Evolutionary conservation across 1,139 yeast genomes (phyloP).

Genomic region (Suhomyces choctaworum): DNA sequence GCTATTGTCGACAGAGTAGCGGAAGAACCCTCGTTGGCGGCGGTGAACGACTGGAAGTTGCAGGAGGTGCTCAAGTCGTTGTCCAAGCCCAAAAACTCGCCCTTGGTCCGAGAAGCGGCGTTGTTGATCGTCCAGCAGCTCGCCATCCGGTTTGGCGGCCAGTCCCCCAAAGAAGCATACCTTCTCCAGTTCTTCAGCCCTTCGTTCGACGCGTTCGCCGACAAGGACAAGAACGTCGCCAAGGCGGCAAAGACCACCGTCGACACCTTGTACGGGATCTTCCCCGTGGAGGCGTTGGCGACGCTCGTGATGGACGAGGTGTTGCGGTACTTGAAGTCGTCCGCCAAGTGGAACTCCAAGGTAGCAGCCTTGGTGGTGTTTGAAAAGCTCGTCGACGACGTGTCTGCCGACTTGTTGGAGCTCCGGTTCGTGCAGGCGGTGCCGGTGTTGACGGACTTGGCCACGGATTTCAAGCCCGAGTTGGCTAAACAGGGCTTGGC

Average conservation of each 20-base stretch:
- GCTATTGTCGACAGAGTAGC: conserved; percentile 51
- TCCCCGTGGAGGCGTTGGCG: conserved; percentile 79
- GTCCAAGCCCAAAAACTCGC: conserved; percentile 69
- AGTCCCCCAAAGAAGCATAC: conserved; percentile 74
- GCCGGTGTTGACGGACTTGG: conserved; percentile 83
- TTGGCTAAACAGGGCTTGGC: conserved; percentile 81
- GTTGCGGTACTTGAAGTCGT: conserved; percentile 63
- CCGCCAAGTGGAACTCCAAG: conserved; percentile 95
- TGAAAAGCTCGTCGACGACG: conserved; percentile 74
- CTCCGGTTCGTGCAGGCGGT: conserved; percentile 73
- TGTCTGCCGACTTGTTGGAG: conserved; percentile 85
- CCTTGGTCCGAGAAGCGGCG: conserved; percentile 75
- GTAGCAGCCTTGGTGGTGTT: conserved; percentile 72
- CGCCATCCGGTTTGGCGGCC: conserved; percentile 64
- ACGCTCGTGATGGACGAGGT: conserved; percentile 64
- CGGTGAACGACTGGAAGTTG: conserved; percentile 66
- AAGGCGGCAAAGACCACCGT: conserved; percentile 76
- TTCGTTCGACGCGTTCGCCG: conserved; percentile 69
- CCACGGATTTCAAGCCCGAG: conserved; percentile 97
- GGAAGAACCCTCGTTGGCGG: conserved; percentile 40
- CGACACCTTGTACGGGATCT: conserved; percentile 66
- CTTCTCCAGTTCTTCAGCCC: conserved; percentile 56
- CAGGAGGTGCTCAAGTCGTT: conserved; percentile 63
- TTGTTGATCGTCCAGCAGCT: conserved; percentile 67
- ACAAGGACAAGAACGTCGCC: conserved; percentile 82